Percentiles rank a stretch among this genome's conserved stretches.
These are phyloP conservation scores for Chiua virens DNA, from an alignment of 768 basidiomycete genomes.

Conservation along the genomic window DNA sequence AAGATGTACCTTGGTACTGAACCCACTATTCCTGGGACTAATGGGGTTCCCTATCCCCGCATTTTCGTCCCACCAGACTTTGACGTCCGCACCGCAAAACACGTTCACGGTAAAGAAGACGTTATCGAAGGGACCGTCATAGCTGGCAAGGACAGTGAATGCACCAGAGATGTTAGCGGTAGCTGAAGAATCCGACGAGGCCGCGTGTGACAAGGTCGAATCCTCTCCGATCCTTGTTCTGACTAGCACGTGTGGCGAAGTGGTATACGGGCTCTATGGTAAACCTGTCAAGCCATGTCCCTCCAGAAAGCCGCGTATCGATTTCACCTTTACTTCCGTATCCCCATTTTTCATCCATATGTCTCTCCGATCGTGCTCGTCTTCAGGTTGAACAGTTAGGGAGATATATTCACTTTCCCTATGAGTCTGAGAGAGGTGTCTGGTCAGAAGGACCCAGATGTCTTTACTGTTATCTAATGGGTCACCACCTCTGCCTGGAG, in stretches of 20 bases:
- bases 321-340: constrained; percentile 41
- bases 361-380: constrained; percentile 37
- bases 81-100: constrained; percentile 38
- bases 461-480: constrained; percentile 36
- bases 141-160: constrained; percentile 61
- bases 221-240: constrained; percentile 25
- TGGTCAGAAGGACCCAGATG: constrained; percentile 79
- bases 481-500: not conserved
- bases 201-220: constrained; percentile 10
- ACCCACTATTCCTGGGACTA: constrained; percentile 1
- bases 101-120: constrained; percentile 70
- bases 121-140: constrained; percentile 62
- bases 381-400: constrained; percentile 42
- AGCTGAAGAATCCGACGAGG: not conserved
- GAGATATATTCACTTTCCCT: constrained; percentile 68
- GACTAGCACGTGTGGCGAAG: constrained; percentile 44
- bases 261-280: constrained; percentile 43
- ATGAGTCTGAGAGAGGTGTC: constrained; percentile 67
- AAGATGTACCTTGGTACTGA: constrained; percentile 15
- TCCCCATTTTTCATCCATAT: constrained; percentile 26
- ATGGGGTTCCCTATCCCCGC: constrained; percentile 9
- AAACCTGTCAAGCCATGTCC: not conserved
- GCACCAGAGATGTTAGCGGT: constrained; percentile 35
- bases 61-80: constrained; percentile 49
- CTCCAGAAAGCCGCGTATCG: not conserved